A percentile compares a stretch with the other conserved stretches of the same genome.
phyloP scores from a whole-genome alignment of 2,329 filamentous ascomycete species.

The Lecanoromycetidae sp. region DNA sequence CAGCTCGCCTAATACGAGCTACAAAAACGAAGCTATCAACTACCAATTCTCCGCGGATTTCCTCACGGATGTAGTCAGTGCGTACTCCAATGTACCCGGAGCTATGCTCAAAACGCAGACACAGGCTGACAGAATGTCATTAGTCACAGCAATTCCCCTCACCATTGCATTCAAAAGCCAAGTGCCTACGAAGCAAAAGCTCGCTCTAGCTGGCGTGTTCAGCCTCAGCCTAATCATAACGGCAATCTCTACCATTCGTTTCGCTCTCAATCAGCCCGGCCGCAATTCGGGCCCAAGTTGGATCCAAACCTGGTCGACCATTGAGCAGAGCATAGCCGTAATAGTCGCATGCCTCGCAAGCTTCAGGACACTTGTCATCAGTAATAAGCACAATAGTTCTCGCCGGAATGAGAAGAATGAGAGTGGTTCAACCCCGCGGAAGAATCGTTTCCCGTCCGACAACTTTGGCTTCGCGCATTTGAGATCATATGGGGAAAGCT shows the following conservation, averaged over 20 bases:
- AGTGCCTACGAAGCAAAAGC: not conserved
- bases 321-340: conserved; percentile 1
- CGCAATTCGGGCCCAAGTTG: not conserved
- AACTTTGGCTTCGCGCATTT: not conserved
- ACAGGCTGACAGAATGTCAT: not conserved
- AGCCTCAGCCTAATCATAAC: not conserved
- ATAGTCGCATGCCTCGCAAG: conserved; percentile 2
- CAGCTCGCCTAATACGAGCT: not conserved
- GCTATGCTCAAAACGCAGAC: not conserved
- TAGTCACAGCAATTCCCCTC: not conserved
- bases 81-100: not conserved
- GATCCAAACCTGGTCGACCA: not conserved
- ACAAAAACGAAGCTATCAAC: conserved; percentile 2
- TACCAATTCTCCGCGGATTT: conserved; percentile 4
- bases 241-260: conserved; percentile 1
- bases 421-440: not conserved
- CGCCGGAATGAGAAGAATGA: not conserved
- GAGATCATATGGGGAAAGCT: not conserved
- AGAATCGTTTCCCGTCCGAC: not conserved
- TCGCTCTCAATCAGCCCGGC: not conserved
- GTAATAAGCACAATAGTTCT: not conserved
- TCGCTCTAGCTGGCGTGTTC: not conserved
- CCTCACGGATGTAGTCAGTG: conserved; percentile 2
- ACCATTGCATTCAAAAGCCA: not conserved
- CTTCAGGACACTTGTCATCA: not conserved